Evolutionary conservation across 257 asterid genomes (phyloP).

Genomic region (Lycium barbarum): DNA sequence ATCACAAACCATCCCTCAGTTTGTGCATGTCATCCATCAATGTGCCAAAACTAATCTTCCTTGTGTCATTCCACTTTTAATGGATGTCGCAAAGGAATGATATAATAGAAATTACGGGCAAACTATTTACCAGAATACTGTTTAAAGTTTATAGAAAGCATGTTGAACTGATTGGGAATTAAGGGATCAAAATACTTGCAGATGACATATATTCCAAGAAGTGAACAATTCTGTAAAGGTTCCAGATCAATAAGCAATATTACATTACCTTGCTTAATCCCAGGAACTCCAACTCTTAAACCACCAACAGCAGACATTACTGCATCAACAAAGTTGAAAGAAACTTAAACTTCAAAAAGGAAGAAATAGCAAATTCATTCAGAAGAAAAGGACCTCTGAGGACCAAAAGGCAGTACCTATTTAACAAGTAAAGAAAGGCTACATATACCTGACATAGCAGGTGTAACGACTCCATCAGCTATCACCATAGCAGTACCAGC

Average conservation of each 20-base stretch:
- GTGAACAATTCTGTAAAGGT: background rate
- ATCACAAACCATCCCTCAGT: constrained; percentile 15
- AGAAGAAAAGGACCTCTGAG: background rate
- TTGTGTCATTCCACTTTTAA: background rate
- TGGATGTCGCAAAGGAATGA: constrained; percentile 4
- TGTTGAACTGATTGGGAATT: constrained; percentile 4
- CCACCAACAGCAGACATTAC: constrained; percentile 98
- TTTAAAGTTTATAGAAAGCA: constrained; percentile 12
- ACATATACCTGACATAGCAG: constrained; percentile 94
- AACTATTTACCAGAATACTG: constrained; percentile 5
- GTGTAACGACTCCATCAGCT: constrained; percentile 98
- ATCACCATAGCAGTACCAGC: constrained; percentile 99
- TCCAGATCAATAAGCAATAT: constrained; percentile 2
- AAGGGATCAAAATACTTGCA: constrained; percentile 21
- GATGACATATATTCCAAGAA: background rate
- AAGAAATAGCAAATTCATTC: constrained; percentile 4
- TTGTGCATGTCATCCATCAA: constrained; percentile 9
- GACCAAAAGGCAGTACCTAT: constrained; percentile 23
- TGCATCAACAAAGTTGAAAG: constrained; percentile 50
- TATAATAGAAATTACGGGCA: constrained; percentile 10
- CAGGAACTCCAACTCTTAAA: constrained; percentile 85
- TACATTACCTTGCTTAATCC: constrained; percentile 67
- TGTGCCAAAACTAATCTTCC: constrained; percentile 1
- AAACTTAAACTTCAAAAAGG: constrained; percentile 31
- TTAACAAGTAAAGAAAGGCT: constrained; percentile 7